phyloP scores from a whole-genome alignment of 345 rosid genomes.

The Arabidopsis thaliana region TAIR10.1 NC_003071.7:11947501-11948000 shows the following conservation, averaged over 20 bases:
- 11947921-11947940: not conserved
- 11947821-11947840: constrained; percentile 6
- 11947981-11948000: constrained; percentile 25
- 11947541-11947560: constrained; percentile 35
- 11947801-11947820: not conserved
- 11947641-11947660: not conserved
- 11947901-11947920: not conserved
- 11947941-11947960: constrained; percentile 19
- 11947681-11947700: not conserved
- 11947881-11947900: constrained; percentile 14
- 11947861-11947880: constrained; percentile 4
- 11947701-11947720: not conserved
- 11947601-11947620: not conserved
- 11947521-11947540: constrained; percentile 36
- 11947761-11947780: constrained; percentile 28
- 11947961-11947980: not conserved
- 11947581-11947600: constrained; percentile 2
- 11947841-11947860: constrained; percentile 30
- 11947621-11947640: not conserved
- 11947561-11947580: not conserved
- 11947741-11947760: constrained; percentile 6
- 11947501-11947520: constrained; percentile 34
- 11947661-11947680: not conserved
- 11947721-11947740: not conserved
- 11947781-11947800: not conserved